These are phyloP conservation scores for Alternaria arbusti DNA, from an alignment of 2,329 filamentous ascomycete species.

Conservation along the genomic window DNA sequence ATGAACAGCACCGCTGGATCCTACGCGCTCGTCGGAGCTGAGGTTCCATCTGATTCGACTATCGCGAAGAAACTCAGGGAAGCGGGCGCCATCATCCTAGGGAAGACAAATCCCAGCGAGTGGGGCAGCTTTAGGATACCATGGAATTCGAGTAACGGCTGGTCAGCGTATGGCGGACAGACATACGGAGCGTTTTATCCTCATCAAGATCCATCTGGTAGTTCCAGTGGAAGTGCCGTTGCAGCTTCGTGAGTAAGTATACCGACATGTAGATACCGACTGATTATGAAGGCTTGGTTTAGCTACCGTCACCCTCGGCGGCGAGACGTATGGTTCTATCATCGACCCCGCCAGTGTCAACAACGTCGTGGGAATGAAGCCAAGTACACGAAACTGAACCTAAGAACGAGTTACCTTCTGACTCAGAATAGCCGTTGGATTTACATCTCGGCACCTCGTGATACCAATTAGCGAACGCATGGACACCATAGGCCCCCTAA, in stretches of 20 bases:
- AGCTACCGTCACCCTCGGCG: constrained; percentile 41
- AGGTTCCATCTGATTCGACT: constrained; percentile 71
- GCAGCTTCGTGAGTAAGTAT: constrained; percentile 67
- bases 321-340: constrained; percentile 72
- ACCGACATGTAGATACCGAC: background rate
- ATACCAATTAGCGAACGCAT: constrained; percentile 72
- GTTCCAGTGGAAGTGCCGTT: constrained; percentile 69
- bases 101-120: constrained; percentile 73
- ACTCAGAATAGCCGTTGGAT: constrained; percentile 60
- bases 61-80: constrained; percentile 67
- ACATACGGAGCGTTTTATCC: constrained; percentile 66
- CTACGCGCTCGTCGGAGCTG: constrained; percentile 68
- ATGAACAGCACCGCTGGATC: constrained; percentile 78
- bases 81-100: constrained; percentile 70
- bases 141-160: constrained; percentile 44
- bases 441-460: constrained; percentile 66
- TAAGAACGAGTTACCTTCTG: background rate
- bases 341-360: constrained; percentile 76
- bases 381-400: constrained; percentile 50
- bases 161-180: constrained; percentile 41
- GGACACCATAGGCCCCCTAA: constrained; percentile 73
- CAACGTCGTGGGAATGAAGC: constrained; percentile 74
- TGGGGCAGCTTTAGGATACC: constrained; percentile 62
- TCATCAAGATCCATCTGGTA: constrained; percentile 70
- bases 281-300: background rate